A percentile compares a stretch with the other conserved stretches of the same genome.
Evolutionary conservation across 2,329 filamentous ascomycete species (phyloP).

Genomic region (Metarhizium humberi): DNA sequence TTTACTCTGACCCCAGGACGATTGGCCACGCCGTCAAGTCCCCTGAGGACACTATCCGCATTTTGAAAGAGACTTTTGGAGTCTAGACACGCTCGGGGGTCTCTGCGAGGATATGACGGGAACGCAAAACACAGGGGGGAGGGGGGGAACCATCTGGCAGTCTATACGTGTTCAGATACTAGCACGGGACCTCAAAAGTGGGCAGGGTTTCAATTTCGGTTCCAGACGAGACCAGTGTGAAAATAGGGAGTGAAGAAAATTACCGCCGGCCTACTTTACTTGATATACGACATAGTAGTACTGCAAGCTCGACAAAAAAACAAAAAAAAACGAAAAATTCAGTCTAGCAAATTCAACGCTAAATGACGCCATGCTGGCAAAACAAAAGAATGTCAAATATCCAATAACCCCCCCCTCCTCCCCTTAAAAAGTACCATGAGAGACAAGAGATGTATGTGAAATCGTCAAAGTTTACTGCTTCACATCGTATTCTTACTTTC

Average conservation of each 20-base stretch:
- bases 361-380: neutral
- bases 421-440: neutral
- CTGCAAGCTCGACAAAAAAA: neutral
- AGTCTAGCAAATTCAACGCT: neutral
- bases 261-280: neutral
- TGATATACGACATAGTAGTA: neutral
- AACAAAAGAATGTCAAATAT: neutral
- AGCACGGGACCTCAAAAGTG: neutral
- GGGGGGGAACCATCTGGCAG: too few relatives aligned
- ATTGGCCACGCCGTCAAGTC: constrained; percentile 75
- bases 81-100: constrained; percentile 30
- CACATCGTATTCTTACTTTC: neutral
- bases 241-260: neutral
- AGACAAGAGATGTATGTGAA: neutral
- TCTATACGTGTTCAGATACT: too few relatives aligned
- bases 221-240: too few relatives aligned
- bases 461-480: neutral
- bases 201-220: too few relatives aligned
- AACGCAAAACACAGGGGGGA: neutral
- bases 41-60: constrained; percentile 72
- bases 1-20: constrained; percentile 73
- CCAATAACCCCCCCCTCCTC: neutral
- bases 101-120: neutral
- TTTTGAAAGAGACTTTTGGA: constrained; percentile 74
- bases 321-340: neutral